Percentiles rank a stretch among this genome's conserved stretches.
Evolutionary conservation across 2,329 filamentous ascomycete species (phyloP).

Genomic region (Lasiodiplodia sp.): DNA sequence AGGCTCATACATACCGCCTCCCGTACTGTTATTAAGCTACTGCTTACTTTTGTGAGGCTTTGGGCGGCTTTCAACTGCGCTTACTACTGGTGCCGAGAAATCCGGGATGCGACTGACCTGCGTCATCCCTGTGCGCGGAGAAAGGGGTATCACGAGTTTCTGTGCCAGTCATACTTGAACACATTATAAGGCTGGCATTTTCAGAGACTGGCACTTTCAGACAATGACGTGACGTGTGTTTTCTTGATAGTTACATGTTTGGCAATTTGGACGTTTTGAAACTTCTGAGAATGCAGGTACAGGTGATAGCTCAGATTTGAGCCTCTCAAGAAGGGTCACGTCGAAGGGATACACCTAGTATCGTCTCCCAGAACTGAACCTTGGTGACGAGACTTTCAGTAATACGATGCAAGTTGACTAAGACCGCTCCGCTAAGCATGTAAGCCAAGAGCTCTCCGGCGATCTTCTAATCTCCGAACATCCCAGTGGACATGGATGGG

Average conservation of each 20-base stretch:
- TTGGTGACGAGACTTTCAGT: background rate
- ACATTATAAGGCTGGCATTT: background rate
- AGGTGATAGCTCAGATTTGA: background rate
- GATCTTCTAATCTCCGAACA: slow-evolving; percentile 5
- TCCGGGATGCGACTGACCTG: background rate
- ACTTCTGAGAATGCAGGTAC: background rate
- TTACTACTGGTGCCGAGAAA: background rate
- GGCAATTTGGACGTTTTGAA: background rate
- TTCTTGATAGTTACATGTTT: background rate
- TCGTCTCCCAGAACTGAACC: no score
- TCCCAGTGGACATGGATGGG: background rate
- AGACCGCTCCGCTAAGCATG: background rate
- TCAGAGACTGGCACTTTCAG: background rate
- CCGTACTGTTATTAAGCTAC: background rate
- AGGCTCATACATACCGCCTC: background rate
- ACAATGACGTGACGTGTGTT: background rate
- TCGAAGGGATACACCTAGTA: no score
- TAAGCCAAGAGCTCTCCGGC: background rate
- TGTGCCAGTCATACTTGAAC: background rate
- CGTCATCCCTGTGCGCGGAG: no score
- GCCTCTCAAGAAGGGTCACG: background rate
- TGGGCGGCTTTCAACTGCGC: background rate
- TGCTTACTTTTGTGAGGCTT: background rate
- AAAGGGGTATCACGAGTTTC: background rate
- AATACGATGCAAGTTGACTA: background rate